Base-by-base conservation (phyloP, 2,329 filamentous ascomycete species). In the Microcyclosporella mali region DNA sequence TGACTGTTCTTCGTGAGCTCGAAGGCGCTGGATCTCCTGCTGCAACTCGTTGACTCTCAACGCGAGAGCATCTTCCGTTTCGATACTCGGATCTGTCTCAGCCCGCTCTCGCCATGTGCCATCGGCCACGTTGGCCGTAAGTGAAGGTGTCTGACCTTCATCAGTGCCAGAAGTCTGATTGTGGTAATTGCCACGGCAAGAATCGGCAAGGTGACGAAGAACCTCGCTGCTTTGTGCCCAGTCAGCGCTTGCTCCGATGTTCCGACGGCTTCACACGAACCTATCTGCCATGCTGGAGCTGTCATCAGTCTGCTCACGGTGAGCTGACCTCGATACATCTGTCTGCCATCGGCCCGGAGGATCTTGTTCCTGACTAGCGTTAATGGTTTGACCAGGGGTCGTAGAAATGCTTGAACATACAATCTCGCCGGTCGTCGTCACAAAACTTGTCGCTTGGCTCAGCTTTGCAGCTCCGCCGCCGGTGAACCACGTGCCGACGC, bases 211-310 rank as follows among this genome's bases (percentile, higher is more conserved):
- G 40, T 55, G 50, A 18, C 49, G 47, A 8, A 56, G 28, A 17
- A 52, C 42, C 28, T 51, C 51, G 35, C 43, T 40, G 39, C 55
- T 55, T 38, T 12, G 16, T 33, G 19, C 17, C 6, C 12, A 46
- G 16, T 53, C 36, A 52, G 45, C 31, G 42, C 11, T 25, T 19
- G n/a, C 11, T 21, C 17, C 21, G 25, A 30, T 21, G 19, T 17
- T 15, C 11, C 21, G 21, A 15, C 12, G 18, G 16, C 31, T 6
- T n/a, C 18, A 4, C 7, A 28, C 47, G 43, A 40, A 56, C 56
- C 48, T 46, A 38, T 52, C 40, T 10, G 43, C 43, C 33, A 54
- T 33, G 28, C 46, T 46, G 37, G 40, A 43, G 45, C 49, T 56
- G 30, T 54, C 50, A 18, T 54, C 50, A 30, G 43, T 49, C 21